Percentiles rank a stretch among this genome's conserved stretches.
phyloP scores from a whole-genome alignment of 352 stramenopile species.

The Elongisporangium senticosum region DNA sequence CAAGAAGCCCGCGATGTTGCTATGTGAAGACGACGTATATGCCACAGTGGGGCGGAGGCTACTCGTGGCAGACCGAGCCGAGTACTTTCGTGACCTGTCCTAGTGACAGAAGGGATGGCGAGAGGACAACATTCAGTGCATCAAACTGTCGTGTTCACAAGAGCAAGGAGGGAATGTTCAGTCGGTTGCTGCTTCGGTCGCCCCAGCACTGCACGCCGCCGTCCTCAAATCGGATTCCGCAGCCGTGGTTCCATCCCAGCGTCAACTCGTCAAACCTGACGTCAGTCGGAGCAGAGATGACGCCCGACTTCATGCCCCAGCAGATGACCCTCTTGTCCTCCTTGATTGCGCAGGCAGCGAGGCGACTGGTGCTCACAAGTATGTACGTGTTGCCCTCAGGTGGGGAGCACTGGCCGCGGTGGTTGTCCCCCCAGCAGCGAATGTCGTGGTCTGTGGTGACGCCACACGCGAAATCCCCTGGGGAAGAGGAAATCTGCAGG shows the following conservation, averaged over 20 bases:
- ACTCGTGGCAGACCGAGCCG: slow-evolving; percentile 32
- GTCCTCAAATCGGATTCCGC: slow-evolving; percentile 61
- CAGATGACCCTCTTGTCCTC: slow-evolving; percentile 53
- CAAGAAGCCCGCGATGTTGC: slow-evolving; percentile 39
- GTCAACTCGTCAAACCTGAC: slow-evolving; percentile 66
- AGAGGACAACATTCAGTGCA: neutral
- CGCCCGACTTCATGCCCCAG: slow-evolving; percentile 67
- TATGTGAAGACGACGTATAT: slow-evolving; percentile 3
- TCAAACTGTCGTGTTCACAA: neutral
- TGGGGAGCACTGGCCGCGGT: slow-evolving; percentile 45
- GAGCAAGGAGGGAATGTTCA: slow-evolving; percentile 33
- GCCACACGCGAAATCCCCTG: slow-evolving; percentile 60
- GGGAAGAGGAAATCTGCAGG: slow-evolving; percentile 56
- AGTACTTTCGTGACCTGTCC: slow-evolving; percentile 28
- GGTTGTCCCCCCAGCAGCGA: slow-evolving; percentile 74
- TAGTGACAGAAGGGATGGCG: neutral
- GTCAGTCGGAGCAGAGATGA: slow-evolving; percentile 39
- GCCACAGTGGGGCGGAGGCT: slow-evolving; percentile 20
- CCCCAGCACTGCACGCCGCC: slow-evolving; percentile 62
- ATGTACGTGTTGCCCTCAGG: slow-evolving; percentile 42
- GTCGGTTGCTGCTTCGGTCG: slow-evolving; percentile 31
- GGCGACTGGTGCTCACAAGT: slow-evolving; percentile 61
- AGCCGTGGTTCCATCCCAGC: slow-evolving; percentile 71
- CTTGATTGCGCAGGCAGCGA: slow-evolving; percentile 60
- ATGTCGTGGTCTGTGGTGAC: slow-evolving; percentile 48